These are phyloP conservation scores for Tricholoma bakamatsutake DNA, from an alignment of 768 basidiomycete genomes.

Conservation along the genomic window DNA sequence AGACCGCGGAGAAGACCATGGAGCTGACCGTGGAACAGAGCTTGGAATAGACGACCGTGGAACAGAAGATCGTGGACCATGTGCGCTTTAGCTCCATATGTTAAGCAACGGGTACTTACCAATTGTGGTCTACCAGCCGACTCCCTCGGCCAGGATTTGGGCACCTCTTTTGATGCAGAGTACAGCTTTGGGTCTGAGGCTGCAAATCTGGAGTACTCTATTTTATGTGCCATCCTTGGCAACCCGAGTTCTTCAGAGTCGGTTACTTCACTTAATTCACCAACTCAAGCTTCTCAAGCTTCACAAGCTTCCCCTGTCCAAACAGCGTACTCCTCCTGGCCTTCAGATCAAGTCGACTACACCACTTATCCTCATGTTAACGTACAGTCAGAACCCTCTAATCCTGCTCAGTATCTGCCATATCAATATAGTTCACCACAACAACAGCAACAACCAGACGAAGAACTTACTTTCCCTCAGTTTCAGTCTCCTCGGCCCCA, in stretches of 20 bases:
- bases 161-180: slow-evolving; percentile 53
- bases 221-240: slow-evolving; percentile 86
- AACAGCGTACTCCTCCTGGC: slow-evolving; percentile 36
- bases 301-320: slow-evolving; percentile 7
- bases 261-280: slow-evolving; percentile 35
- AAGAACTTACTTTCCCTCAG: slow-evolving; percentile 32
- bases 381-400: slow-evolving; percentile 26
- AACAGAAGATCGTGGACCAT: slow-evolving; percentile 15
- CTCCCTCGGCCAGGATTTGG: slow-evolving; percentile 46
- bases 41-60: neutral
- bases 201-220: slow-evolving; percentile 92
- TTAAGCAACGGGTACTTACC: slow-evolving; percentile 6
- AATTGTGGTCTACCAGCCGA: slow-evolving; percentile 32
- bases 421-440: slow-evolving; percentile 36
- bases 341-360: slow-evolving; percentile 36
- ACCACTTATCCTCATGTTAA: slow-evolving; percentile 27
- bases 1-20: neutral
- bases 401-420: slow-evolving; percentile 37
- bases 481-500: slow-evolving; percentile 21
- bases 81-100: slow-evolving; percentile 20
- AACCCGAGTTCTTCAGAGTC: slow-evolving; percentile 57
- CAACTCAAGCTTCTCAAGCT: slow-evolving; percentile 16
- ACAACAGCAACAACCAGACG: slow-evolving; percentile 27
- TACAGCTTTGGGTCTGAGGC: slow-evolving; percentile 81
- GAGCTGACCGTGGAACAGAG: neutral